Percentiles rank a stretch among this genome's conserved stretches.
phyloP scores from a whole-genome alignment of 257 asterid genomes.

The Anisodus acutangulus region DNA sequence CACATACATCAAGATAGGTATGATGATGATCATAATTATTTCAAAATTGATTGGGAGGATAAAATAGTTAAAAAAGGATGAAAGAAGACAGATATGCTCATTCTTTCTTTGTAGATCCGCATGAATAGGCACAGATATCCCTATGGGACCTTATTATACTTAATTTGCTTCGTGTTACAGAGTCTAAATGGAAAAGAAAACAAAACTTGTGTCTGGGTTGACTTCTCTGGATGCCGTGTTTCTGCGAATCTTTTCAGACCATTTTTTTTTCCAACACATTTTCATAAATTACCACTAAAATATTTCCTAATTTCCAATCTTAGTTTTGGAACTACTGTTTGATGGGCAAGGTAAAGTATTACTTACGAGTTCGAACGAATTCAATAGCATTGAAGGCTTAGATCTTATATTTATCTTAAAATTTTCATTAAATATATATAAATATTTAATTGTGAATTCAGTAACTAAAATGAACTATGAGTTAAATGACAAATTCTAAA shows the following conservation, averaged over 20 bases:
- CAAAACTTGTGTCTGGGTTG: slow-evolving; percentile 27
- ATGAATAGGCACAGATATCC: slow-evolving; percentile 67
- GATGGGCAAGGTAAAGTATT: too few relatives aligned
- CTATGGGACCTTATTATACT: slow-evolving; percentile 38
- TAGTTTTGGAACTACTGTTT: too few relatives aligned
- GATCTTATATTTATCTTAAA: too few relatives aligned
- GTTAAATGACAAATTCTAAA: too few relatives aligned
- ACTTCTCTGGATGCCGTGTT: neutral
- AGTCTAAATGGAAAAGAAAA: neutral
- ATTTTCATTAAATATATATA: too few relatives aligned
- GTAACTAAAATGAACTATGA: too few relatives aligned
- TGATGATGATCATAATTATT: neutral
- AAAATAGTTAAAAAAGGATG: slow-evolving; percentile 25
- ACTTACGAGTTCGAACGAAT: too few relatives aligned
- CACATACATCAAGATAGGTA: neutral
- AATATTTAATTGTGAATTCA: too few relatives aligned
- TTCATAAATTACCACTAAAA: neutral
- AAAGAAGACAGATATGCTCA: slow-evolving; percentile 85
- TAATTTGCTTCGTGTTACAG: neutral
- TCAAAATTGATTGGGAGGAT: slow-evolving; percentile 30
- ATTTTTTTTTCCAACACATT: neutral
- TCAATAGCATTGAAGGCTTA: too few relatives aligned
- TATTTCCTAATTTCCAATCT: too few relatives aligned
- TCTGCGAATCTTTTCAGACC: slow-evolving; percentile 1
- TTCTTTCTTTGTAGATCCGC: slow-evolving; percentile 92